Base-by-base conservation (phyloP, 768 basidiomycete genomes). In the Chalciporus chontae region DNA sequence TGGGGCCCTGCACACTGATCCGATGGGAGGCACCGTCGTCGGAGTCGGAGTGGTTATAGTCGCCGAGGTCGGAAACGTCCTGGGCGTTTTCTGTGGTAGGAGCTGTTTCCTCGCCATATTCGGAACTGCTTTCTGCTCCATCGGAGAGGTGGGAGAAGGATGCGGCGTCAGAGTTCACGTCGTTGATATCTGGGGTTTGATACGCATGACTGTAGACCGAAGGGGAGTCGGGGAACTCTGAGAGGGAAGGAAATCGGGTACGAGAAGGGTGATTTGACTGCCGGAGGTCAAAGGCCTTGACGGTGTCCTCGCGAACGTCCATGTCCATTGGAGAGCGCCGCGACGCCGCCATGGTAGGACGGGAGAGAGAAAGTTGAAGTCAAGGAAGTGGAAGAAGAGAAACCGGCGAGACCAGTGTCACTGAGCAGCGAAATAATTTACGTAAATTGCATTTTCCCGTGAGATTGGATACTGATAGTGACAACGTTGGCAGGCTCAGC, bases 1-100 rank as follows among this genome's bases (percentile, higher is more conserved):
- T 89, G 26, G 89, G 89, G n/a, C 90, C 90, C 29, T 85, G 79
- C 42, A 84, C 70, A 59, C 85, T 89, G 67, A 90, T 79, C 46
- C 83, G 76, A 51, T 75, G 66, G 2, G 74, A 68, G 32, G 71
- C 58, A 8, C 74, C 74, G 34, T 77, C 72, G 45, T 77, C 74
- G 39, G 26, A 26, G 8, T 71, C 72, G 8, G 74, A 73, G 32
- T 77, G 71, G 44, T 77, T 74, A 40, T 72, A 72, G 37, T 71
- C 72, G 41, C 70, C 69, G 2, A 50, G 21, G 19, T 62, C 63
- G 17, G 63, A 64, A 19, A 73, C 70, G 41, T 76, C 70, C 41
- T 66, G 70, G 39, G 65, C 42, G 23, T 57, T 59, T 40, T 62
- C 58, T 7, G 69, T 61, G 42, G 57, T 70, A 63, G 48, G 67